Percentiles rank a stretch among this genome's conserved stretches.
phyloP scores from a whole-genome alignment of 2,329 filamentous ascomycete genomes.

The Nemania diffusa region DNA sequence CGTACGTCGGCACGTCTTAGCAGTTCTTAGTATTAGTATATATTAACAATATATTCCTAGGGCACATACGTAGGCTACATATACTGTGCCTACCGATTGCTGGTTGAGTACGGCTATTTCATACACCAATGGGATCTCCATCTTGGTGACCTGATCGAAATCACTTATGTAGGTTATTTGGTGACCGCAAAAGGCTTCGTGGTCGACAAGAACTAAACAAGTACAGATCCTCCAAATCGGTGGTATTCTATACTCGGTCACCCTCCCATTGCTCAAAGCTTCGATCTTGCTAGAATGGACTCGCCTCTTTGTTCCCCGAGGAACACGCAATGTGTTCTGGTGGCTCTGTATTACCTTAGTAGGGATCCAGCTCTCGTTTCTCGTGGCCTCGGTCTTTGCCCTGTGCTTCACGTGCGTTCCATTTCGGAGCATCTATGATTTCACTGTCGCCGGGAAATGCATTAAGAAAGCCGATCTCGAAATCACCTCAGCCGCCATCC shows the following conservation, averaged over 20 bases:
- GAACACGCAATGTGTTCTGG: constrained; percentile 36
- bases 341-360: constrained; percentile 32
- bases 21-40: neutral
- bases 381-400: constrained; percentile 32
- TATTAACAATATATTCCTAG: constrained; percentile 18
- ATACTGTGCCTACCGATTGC: constrained; percentile 33
- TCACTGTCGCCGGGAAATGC: constrained; percentile 34
- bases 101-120: constrained; percentile 36
- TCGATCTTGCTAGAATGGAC: constrained; percentile 39
- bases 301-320: constrained; percentile 35
- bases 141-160: constrained; percentile 30
- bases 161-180: constrained; percentile 29
- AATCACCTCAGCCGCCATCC: constrained; percentile 34
- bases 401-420: constrained; percentile 35
- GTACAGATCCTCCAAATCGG: constrained; percentile 36
- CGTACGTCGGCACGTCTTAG: constrained; percentile 16
- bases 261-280: constrained; percentile 33
- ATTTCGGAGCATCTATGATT: constrained; percentile 36
- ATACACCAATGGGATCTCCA: constrained; percentile 38
- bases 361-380: constrained; percentile 29
- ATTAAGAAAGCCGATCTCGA: constrained; percentile 35
- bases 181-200: neutral
- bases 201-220: constrained; percentile 5
- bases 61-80: constrained; percentile 34
- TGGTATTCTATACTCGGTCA: constrained; percentile 30